A percentile compares a stretch with the other conserved stretches of the same genome.
These are phyloP conservation scores for Bruguiera gymnorhiza DNA, from an alignment of 345 rosid species.

Conservation along the genomic window DNA sequence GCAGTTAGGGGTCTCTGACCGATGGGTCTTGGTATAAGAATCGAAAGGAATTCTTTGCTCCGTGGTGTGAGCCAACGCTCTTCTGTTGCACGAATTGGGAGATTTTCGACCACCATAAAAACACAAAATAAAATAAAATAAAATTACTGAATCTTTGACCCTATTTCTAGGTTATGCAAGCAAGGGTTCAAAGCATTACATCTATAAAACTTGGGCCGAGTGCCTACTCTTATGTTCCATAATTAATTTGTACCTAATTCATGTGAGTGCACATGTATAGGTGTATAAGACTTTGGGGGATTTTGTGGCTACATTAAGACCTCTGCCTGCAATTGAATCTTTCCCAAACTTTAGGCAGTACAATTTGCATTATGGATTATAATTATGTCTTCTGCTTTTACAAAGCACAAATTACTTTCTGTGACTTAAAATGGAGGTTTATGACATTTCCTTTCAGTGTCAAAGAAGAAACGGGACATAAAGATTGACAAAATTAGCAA, in stretches of 20 bases:
- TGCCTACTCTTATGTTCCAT: not conserved
- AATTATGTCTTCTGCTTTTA: constrained; percentile 12
- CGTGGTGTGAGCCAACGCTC: too few species aligned
- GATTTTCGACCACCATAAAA: too few species aligned
- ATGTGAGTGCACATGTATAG: not conserved
- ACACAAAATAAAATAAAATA: not conserved
- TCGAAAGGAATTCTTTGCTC: too few species aligned
- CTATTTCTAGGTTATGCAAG: not conserved
- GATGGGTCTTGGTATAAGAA: not conserved
- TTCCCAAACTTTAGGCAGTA: constrained; percentile 14
- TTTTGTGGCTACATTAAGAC: not conserved
- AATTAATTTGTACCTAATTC: not conserved
- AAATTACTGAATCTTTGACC: not conserved
- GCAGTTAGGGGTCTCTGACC: constrained; percentile 22
- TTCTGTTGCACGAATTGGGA: too few species aligned
- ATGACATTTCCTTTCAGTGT: constrained; percentile 15
- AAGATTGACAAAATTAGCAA: constrained; percentile 26
- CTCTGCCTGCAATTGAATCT: not conserved
- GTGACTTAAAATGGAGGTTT: constrained; percentile 27
- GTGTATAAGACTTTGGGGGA: not conserved
- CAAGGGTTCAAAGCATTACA: too few species aligned
- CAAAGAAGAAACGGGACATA: constrained; percentile 6
- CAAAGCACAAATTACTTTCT: constrained; percentile 27
- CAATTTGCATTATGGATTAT: constrained; percentile 1
- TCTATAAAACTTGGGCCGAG: too few species aligned